Percentiles rank a stretch among this genome's conserved stretches.
phyloP scores from a whole-genome alignment of 2,329 filamentous ascomycete genomes.

The Aspergillus brunneoviolaceus region DNA sequence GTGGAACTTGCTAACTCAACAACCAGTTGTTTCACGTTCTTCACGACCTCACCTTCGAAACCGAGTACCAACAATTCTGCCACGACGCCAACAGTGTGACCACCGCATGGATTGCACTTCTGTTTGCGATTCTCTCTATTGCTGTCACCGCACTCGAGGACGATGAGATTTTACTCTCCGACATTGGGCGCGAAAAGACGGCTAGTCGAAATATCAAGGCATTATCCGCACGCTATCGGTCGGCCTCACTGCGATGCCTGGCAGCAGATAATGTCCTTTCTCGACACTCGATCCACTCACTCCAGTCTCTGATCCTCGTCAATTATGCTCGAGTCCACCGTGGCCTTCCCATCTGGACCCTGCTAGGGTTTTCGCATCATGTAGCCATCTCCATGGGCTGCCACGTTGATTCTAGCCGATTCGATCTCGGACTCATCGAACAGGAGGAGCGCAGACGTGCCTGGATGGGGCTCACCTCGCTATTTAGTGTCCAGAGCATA shows the following conservation, averaged over 20 bases:
- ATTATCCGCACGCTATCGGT: conserved; percentile 39
- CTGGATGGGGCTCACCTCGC: conserved; percentile 43
- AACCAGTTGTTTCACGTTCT: conserved; percentile 42
- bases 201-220: conserved; percentile 38
- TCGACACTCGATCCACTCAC: conserved; percentile 41
- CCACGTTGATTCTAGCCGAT: conserved; percentile 42
- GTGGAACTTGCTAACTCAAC: background rate
- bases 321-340: conserved; percentile 40
- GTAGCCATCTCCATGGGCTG: conserved; percentile 45
- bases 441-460: conserved; percentile 41
- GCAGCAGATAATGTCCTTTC: conserved; percentile 41
- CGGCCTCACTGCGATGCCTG: conserved; percentile 39
- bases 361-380: conserved; percentile 42
- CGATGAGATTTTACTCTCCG: conserved; percentile 36
- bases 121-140: conserved; percentile 42
- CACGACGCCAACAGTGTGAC: conserved; percentile 37
- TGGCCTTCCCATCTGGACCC: conserved; percentile 39
- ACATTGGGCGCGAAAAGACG: conserved; percentile 38
- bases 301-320: conserved; percentile 42
- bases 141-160: conserved; percentile 40
- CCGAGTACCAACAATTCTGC: conserved; percentile 40
- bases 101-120: conserved; percentile 40
- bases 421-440: conserved; percentile 36
- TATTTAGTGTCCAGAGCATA: conserved; percentile 42
- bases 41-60: conserved; percentile 43